A percentile compares a stretch with the other conserved stretches of the same genome.
Evolutionary conservation across 192 early-diverging fungal species (phyloP).

Genomic region (Linnemannia exigua): DNA sequence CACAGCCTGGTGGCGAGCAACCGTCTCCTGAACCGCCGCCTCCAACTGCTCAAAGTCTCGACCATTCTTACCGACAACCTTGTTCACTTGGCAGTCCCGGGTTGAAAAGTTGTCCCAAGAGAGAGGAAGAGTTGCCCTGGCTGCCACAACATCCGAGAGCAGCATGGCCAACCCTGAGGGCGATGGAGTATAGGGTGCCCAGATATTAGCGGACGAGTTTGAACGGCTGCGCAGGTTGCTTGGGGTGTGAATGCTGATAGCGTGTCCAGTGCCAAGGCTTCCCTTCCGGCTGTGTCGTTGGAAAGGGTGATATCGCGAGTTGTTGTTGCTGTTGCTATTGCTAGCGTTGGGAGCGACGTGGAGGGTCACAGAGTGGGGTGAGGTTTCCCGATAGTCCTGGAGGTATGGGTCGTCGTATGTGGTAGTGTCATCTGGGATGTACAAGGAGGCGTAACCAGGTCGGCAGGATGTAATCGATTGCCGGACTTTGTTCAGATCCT

Average conservation of each 20-base stretch:
- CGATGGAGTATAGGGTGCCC: not conserved
- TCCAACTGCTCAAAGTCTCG: slow-evolving; percentile 36
- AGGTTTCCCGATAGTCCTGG: not conserved
- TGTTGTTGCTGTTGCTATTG: not conserved
- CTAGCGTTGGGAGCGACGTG: not conserved
- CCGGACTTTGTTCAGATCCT: slow-evolving; percentile 38
- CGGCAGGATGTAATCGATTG: slow-evolving; percentile 46
- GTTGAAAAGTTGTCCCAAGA: slow-evolving; percentile 49
- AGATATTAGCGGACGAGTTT: not conserved
- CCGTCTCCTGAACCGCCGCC: slow-evolving; percentile 37
- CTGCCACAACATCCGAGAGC: slow-evolving; percentile 10
- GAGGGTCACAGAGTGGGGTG: not conserved
- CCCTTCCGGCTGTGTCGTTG: not conserved
- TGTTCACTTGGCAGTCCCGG: slow-evolving; percentile 50
- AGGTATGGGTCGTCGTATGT: not conserved
- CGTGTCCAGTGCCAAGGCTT: not conserved
- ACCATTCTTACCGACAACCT: slow-evolving; percentile 37
- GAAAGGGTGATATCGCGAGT: not conserved
- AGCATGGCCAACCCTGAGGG: not conserved
- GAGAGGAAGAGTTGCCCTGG: slow-evolving; percentile 24
- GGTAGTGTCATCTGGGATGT: not conserved
- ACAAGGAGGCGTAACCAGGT: slow-evolving; percentile 28
- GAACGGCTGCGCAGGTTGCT: not conserved
- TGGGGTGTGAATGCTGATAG: not conserved
- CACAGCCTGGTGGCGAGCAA: slow-evolving; percentile 30